Conservation (phyloP, 2,329 filamentous ascomycete genomes). For the Xylariaceae sp. region DNA sequence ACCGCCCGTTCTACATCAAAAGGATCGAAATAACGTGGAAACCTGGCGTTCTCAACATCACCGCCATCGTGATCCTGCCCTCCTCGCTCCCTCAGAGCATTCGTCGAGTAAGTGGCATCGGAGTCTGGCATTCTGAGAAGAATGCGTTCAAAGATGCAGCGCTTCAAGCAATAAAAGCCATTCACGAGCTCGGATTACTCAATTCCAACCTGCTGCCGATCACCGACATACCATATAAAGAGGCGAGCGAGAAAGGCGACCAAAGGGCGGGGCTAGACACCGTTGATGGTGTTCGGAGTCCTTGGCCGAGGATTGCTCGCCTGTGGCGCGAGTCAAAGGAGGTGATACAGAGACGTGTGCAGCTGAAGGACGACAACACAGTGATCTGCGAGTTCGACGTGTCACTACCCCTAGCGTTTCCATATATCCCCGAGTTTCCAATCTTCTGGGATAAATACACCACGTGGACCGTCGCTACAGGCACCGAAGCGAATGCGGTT, state of each 20-base stretch:
- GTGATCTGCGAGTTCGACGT: slow-evolving; percentile 40
- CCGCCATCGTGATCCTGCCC: slow-evolving; percentile 68
- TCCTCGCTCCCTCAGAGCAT: slow-evolving; percentile 63
- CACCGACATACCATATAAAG: slow-evolving; percentile 37
- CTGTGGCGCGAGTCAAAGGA: slow-evolving; percentile 40
- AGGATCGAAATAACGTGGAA: slow-evolving; percentile 31
- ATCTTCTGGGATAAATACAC: slow-evolving; percentile 39
- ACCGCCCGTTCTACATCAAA: slow-evolving; percentile 65
- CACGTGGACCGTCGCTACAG: slow-evolving; percentile 38
- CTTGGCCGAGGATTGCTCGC: slow-evolving; percentile 45
- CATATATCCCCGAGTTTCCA: slow-evolving; percentile 33
- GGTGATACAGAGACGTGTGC: slow-evolving; percentile 32
- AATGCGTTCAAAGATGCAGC: slow-evolving; percentile 78
- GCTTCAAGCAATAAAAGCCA: slow-evolving; percentile 71
- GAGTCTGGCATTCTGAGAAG: slow-evolving; percentile 67
- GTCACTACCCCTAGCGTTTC: slow-evolving; percentile 43
- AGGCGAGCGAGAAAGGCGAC: slow-evolving; percentile 29
- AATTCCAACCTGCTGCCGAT: slow-evolving; percentile 76
- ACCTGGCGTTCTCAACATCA: slow-evolving; percentile 32
- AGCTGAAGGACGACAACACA: slow-evolving; percentile 34
- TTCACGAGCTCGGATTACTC: slow-evolving; percentile 70
- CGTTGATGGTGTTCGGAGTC: slow-evolving; percentile 41
- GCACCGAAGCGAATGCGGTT: slow-evolving; percentile 11
- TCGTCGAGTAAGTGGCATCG: slow-evolving; percentile 49
- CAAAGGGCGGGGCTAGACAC: slow-evolving; percentile 33